Evolutionary conservation across 1,284 basidiomycete species (phyloP), one percentile per base, ranked within the genome.

Genomic region (Somion occarium): DNA sequence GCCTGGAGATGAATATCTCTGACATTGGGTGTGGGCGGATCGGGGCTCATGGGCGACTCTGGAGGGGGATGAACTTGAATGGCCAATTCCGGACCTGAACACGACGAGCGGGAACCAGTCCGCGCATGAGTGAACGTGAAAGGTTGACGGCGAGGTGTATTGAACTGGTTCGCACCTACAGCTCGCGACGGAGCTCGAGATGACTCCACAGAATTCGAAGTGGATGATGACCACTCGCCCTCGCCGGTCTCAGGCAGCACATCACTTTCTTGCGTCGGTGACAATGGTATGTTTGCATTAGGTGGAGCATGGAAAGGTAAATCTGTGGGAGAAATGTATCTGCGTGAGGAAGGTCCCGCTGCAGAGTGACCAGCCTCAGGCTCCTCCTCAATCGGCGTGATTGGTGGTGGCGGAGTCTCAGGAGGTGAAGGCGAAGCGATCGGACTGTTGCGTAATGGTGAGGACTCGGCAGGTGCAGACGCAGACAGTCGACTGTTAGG

Each of bases 101-200:
- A 59, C 52, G 64, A 66, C 51, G 64, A 61, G 61, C 63, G 63
- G 50, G 65, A 63, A 55, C 64, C 61, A 59, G 63, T 63, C 53
- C 64, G 64, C 50, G 62, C 56, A 60, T 67, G 64, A 64, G 63
- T 61, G 63, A 61, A 55, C 44, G 53, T 65, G 62, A 64, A 64
- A 27, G 65, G 64, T 53, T 65, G 64, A 48, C 79, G 80, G 66
- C 83, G 78, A 76, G 80, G 80, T 70, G 74, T 74, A 73, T 79
- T 80, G 79, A 88, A 88, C 65, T 80, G 83, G 79, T 78, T 79
- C 85, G 85, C 83, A 88, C 85, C 84, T 86, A 79, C 73, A 49
- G 57, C 58, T 48, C 62, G 65, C 18, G 70, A 65, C 41, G 58
- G 61, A 44, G 69, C 60, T 50, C 56, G 63, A 64, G 75, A 73